Base-by-base conservation (phyloP, 306 rosid species). In the Citrullus colocynthis region DNA sequence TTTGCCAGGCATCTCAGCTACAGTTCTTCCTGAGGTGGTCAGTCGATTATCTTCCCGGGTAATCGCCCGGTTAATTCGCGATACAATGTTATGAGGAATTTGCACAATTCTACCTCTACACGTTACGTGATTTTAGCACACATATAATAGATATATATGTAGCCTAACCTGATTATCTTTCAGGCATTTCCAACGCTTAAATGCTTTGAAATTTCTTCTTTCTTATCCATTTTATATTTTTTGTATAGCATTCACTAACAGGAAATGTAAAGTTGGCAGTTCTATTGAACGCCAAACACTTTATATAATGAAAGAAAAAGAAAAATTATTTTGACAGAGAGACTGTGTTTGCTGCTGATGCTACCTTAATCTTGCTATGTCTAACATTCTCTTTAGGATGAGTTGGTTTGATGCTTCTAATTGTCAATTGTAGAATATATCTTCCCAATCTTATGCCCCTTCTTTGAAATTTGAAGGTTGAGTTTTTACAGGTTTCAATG, bases 31-130 rank as follows among this genome's bases (percentile, higher is more conserved):
- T 3, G 98, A 95, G 21, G 84, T 95, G 86, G 55, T 89, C 21
- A 84, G 83, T 80, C 88, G 98, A 85, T 84, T 95, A 80, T 87
- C 97, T 81, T 95, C 98, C 80, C 93, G 98, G 75, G 90, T 92
- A 76, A 78, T 95, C 1, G 98, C 98, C 63, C 91, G 98, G 77
- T 17, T 92, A 71, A 87, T 95, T 58, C 91, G 96, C 9, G 98
- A 95, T 76, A 58, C 96, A 85, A 74, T 92, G 86, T 83, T 92
- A 89, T 95, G 80, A 88, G 14, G 17, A 51, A 39, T 56, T 11
- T 30, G 16, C 79, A 72, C 37, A 21, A 72, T 49, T 72, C 60
- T 14, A 15, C 24, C 9, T 48, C 10, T 6, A 34, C 60, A 73
- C 20, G 7, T 48, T 42, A 71, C 24, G 8, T 67, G 74, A 67